Evolutionary conservation across 805 yeast genomes (phyloP).

Genomic region (Saccharomyces cerevisiae): DNA sequence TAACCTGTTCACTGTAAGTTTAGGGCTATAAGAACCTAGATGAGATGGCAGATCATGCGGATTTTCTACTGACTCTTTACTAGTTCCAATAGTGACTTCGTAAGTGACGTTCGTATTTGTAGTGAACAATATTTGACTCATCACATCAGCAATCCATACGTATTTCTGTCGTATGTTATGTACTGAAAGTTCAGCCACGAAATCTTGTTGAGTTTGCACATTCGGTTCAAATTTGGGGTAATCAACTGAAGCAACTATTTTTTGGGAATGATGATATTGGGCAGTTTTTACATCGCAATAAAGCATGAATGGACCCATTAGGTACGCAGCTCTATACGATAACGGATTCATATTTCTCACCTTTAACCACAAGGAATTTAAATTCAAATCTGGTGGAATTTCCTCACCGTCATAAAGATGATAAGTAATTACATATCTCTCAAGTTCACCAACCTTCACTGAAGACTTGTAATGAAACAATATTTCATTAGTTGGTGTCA

Average conservation of each 20-base stretch:
- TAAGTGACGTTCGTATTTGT: constrained; percentile 52
- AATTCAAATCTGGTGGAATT: constrained; percentile 20
- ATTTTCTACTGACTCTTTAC: constrained; percentile 23
- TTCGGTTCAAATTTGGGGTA: constrained; percentile 72
- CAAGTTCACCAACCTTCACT: constrained; percentile 51
- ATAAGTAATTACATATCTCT: constrained; percentile 47
- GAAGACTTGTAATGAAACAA: constrained; percentile 12
- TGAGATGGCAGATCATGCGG: constrained; percentile 16
- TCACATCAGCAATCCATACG: constrained; percentile 63
- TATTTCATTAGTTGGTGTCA: neutral
- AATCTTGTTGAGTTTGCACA: constrained; percentile 57
- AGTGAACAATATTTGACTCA: constrained; percentile 64
- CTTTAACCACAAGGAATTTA: constrained; percentile 41
- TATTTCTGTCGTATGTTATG: constrained; percentile 53
- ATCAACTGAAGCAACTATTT: constrained; percentile 60
- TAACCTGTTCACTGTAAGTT: constrained; percentile 41
- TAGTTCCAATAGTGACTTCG: constrained; percentile 47
- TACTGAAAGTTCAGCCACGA: constrained; percentile 51
- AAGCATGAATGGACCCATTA: constrained; percentile 69
- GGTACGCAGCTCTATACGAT: constrained; percentile 52
- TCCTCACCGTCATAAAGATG: constrained; percentile 32
- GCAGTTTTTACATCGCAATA: constrained; percentile 59
- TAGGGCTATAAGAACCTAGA: constrained; percentile 27
- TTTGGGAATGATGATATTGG: constrained; percentile 44
- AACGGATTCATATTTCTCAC: constrained; percentile 50